These are phyloP conservation scores for Gynostemma pentaphyllum DNA, from an alignment of 306 rosid genomes.

Conservation along the genomic window DNA sequence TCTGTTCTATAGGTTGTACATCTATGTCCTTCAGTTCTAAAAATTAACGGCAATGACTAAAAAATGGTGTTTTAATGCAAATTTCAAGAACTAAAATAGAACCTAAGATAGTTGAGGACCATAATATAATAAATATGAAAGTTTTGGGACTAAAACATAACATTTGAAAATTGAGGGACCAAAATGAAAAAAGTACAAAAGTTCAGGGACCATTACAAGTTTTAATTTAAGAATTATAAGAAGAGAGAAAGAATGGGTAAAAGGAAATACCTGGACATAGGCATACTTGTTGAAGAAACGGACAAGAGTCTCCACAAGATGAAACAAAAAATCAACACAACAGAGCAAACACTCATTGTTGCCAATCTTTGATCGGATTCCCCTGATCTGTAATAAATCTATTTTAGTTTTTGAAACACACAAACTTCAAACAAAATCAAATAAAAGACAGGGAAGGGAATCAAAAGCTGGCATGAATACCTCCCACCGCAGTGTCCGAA, in stretches of 20 bases:
- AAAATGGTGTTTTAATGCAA: too few relatives aligned
- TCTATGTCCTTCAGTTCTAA: too few relatives aligned
- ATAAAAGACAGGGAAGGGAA: not conserved
- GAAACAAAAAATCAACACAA: slow-evolving; percentile 92
- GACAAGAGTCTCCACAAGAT: slow-evolving; percentile 94
- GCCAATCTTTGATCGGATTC: slow-evolving; percentile 88
- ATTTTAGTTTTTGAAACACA: not conserved
- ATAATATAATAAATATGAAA: too few relatives aligned
- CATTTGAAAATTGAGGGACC: too few relatives aligned
- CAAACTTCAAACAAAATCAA: not conserved
- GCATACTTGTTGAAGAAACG: slow-evolving; percentile 98
- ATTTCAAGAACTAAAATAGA: too few relatives aligned
- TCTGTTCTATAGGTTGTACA: too few relatives aligned
- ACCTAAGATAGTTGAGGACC: too few relatives aligned
- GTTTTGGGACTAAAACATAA: too few relatives aligned
- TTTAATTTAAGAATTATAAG: not conserved
- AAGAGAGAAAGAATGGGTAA: not conserved
- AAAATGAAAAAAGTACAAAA: too few relatives aligned
- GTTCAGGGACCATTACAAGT: too few relatives aligned
- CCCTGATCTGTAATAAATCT: slow-evolving; percentile 53
- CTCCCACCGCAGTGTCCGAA: slow-evolving; percentile 92
- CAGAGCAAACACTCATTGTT: slow-evolving; percentile 88
- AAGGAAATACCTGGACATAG: slow-evolving; percentile 70
- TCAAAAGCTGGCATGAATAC: slow-evolving; percentile 21
- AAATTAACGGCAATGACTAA: too few relatives aligned